phyloP scores from a whole-genome alignment of 306 rosid genomes.

The Macrotyloma uniflorum region DNA sequence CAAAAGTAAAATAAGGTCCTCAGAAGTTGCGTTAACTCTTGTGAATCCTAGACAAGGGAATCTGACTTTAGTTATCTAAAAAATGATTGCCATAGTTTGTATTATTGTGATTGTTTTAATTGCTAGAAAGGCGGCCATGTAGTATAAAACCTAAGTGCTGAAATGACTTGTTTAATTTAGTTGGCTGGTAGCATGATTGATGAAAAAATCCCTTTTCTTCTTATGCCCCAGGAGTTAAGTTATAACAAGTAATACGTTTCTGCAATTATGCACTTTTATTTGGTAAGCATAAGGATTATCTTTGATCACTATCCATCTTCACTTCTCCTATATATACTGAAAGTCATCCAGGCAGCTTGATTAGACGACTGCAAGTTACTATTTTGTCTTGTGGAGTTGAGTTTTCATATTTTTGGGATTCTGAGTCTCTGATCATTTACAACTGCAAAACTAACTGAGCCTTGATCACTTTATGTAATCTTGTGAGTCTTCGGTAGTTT shows the following conservation, averaged over 20 bases:
- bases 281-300: background rate
- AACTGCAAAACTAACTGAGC: background rate
- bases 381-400: background rate
- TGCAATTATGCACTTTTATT: background rate
- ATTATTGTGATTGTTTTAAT: background rate
- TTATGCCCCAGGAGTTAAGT: background rate
- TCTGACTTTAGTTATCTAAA: background rate
- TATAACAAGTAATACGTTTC: background rate
- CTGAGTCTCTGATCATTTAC: background rate
- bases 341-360: background rate
- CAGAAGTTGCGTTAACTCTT: background rate
- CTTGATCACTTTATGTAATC: background rate
- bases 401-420: background rate
- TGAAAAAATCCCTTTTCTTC: background rate
- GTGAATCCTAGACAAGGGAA: background rate
- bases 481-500: background rate
- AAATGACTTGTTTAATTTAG: background rate
- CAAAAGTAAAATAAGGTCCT: background rate
- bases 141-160: background rate
- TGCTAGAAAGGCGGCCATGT: background rate
- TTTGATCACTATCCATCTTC: background rate
- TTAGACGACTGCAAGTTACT: background rate
- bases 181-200: background rate
- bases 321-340: background rate
- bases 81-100: background rate